A percentile compares a stretch with the other conserved stretches of the same genome.
phyloP scores from a whole-genome alignment of 306 rosid species.

The Rubus parviflorus region DNA sequence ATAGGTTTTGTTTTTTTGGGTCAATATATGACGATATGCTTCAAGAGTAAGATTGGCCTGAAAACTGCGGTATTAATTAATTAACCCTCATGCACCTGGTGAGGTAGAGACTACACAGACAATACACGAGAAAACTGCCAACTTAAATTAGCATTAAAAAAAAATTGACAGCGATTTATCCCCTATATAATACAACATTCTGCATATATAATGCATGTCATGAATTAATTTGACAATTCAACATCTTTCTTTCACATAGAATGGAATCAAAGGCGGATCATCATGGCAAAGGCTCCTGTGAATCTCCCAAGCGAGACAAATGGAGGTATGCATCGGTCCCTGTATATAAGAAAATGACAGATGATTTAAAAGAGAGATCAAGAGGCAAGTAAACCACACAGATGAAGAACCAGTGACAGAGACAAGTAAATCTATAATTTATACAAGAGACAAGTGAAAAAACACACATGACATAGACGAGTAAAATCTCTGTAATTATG shows the following conservation, averaged over 20 bases:
- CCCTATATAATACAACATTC: slow-evolving; percentile 2
- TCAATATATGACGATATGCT: too few relatives aligned
- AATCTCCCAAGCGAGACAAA: slow-evolving; percentile 87
- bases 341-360: slow-evolving; percentile 20
- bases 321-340: slow-evolving; percentile 96
- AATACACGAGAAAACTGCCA: slow-evolving; percentile 23
- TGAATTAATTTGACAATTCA: slow-evolving; percentile 3
- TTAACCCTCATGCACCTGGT: not conserved
- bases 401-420: not conserved
- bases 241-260: not conserved
- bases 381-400: not conserved
- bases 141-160: slow-evolving; percentile 28
- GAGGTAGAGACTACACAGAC: not conserved
- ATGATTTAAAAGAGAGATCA: not conserved
- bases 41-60: too few relatives aligned
- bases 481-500: not conserved
- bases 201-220: slow-evolving; percentile 11
- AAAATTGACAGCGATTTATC: slow-evolving; percentile 29
- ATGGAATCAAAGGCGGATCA: not conserved
- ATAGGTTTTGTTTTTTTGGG: too few relatives aligned
- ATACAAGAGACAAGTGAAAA: not conserved
- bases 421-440: not conserved
- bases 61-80: not conserved
- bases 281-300: slow-evolving; percentile 84
- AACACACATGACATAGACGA: not conserved